Conservation (phyloP, 139 green algal species). For the Spirogloea muscicola region DNA sequence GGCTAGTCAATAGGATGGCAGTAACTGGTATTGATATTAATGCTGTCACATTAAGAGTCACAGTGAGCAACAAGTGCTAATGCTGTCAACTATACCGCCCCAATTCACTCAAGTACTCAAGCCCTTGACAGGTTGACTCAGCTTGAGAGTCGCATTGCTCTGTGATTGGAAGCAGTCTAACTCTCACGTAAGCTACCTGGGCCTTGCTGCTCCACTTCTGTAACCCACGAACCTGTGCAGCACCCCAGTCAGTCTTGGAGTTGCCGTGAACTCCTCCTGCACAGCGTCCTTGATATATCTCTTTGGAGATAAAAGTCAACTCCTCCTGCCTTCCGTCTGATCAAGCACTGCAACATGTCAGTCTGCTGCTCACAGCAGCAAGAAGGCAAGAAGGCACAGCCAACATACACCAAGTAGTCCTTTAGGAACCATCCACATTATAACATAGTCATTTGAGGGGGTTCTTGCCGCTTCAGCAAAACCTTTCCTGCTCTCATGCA, state of each 20-base stretch:
- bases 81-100: too few species aligned
- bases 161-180: too few species aligned
- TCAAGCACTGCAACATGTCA: neutral
- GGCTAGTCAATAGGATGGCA: too few species aligned
- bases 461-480: neutral
- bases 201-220: too few species aligned
- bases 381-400: neutral
- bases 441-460: neutral
- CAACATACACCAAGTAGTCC: neutral
- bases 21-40: too few species aligned
- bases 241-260: constrained; percentile 33
- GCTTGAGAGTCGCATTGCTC: too few species aligned
- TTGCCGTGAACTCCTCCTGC: constrained; percentile 31
- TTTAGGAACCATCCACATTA: neutral
- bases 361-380: neutral
- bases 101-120: too few species aligned
- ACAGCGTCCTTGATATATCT: constrained; percentile 39
- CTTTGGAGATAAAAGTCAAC: constrained; percentile 26
- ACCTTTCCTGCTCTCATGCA: neutral
- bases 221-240: constrained; percentile 47
- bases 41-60: too few species aligned
- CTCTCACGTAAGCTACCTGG: too few species aligned
- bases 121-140: too few species aligned
- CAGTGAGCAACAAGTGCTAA: too few species aligned
- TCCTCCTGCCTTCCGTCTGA: constrained; percentile 39